Percentiles rank a stretch among this genome's conserved stretches.
phyloP scores from a whole-genome alignment of 2,329 filamentous ascomycete genomes.

The Kalaharituber pfeilii region DNA sequence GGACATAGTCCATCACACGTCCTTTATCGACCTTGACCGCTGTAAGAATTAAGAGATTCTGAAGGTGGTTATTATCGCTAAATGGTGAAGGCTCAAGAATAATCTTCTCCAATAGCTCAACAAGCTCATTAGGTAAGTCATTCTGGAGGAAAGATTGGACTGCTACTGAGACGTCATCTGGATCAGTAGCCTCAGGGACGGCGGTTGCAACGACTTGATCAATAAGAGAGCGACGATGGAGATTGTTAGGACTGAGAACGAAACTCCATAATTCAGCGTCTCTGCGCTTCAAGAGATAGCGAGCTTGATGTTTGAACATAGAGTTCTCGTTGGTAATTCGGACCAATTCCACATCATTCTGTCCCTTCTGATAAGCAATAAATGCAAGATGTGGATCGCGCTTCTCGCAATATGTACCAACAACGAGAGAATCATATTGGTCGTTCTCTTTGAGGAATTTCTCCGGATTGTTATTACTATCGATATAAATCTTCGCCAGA shows the following conservation, averaged over 20 bases:
- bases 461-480: slow-evolving; percentile 95
- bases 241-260: slow-evolving; percentile 87
- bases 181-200: slow-evolving; percentile 80
- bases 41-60: slow-evolving; percentile 91
- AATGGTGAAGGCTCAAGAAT: slow-evolving; percentile 98
- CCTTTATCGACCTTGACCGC: slow-evolving; percentile 93
- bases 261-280: slow-evolving; percentile 88
- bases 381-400: slow-evolving; percentile 88
- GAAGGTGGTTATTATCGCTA: slow-evolving; percentile 89
- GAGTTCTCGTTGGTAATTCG: slow-evolving; percentile 97
- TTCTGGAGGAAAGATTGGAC: slow-evolving; percentile 83
- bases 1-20: slow-evolving; percentile 90
- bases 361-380: slow-evolving; percentile 88
- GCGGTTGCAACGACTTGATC: slow-evolving; percentile 94
- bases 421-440: slow-evolving; percentile 75
- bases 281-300: slow-evolving; percentile 79
- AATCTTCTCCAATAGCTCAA: slow-evolving; percentile 97
- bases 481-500: slow-evolving; percentile 97
- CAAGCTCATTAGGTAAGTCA: slow-evolving; percentile 82
- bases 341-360: slow-evolving; percentile 93
- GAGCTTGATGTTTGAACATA: slow-evolving; percentile 98
- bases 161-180: slow-evolving; percentile 84
- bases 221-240: slow-evolving; percentile 80
- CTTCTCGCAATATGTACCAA: slow-evolving; percentile 98
- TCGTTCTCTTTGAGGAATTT: slow-evolving; percentile 96